Base-by-base conservation (phyloP, 768 basidiomycete genomes). In the Leccinum sublutescens region DNA sequence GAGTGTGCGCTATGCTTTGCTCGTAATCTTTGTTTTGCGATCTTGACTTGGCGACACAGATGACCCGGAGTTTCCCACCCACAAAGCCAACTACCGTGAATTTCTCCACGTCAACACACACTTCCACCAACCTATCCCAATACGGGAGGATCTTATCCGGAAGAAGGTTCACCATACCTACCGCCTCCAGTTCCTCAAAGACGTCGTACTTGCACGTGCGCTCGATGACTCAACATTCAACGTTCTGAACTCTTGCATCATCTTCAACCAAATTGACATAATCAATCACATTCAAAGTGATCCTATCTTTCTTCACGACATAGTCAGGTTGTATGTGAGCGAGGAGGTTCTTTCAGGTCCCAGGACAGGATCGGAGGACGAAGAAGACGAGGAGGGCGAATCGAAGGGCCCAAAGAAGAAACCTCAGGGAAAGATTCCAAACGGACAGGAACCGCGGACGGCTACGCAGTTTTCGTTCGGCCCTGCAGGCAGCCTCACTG, bases 261-360 rank as follows among this genome's bases (percentile, higher is more conserved):
- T 98, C 70, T 98, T 95, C 83, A 97, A 98, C 76, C 96, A 99
- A 73, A 94, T 96, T 67, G 97, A 99, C 75, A 98, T 99, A 68
- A 95, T 99, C 68, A 85, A 81, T 52, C 87, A 96, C 68, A 83
- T 98, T 34, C 91, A 94, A 70, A 82, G 80, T 58, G 91, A 97
- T 66, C 82, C 81, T 2, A 70, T 75, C 11, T 91, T 98, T 71
- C 78, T 98, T 36, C 79, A 81, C 34, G 89, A 94, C 51, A 82
- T 98, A 14, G 89, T 96, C 36, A 76, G 78, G 48, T 73, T 91
- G 43, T 91, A 92, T 71, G 85, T 89, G 53, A 85, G 88, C 63
- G 87, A 88, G 59, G 85, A 86, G 58, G 80, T 87, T 73, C 69
- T 86, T 61, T 75, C 73, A 40, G 79, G 78, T 25, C 75, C 74